A percentile compares a stretch with the other conserved stretches of the same genome.
Evolutionary conservation across 1,284 basidiomycete genomes (phyloP).

Genomic region (Naganishia sp.): DNA sequence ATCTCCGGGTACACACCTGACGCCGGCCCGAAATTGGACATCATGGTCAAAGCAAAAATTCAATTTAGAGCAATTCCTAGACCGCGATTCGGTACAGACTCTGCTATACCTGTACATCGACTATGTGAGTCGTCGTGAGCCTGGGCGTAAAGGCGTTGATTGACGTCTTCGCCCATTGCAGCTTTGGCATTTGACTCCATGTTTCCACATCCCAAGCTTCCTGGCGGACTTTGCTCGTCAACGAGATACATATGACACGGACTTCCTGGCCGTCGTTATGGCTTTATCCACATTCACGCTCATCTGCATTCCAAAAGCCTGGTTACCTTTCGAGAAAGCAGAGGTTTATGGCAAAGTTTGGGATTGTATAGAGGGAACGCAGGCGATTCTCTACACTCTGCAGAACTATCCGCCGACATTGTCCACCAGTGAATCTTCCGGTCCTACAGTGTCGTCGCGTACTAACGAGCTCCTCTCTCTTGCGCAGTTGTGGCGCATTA

Average conservation of each 20-base stretch:
- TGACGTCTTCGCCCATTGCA: not conserved
- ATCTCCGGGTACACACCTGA: constrained; percentile 1
- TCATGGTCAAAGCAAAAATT: constrained; percentile 8
- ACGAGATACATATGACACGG: constrained; percentile 24
- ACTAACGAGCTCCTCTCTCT: not conserved
- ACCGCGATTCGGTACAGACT: constrained; percentile 17
- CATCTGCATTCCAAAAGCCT: constrained; percentile 18
- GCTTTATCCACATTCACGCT: constrained; percentile 11
- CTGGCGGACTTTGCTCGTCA: constrained; percentile 16
- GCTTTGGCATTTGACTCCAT: constrained; percentile 29
- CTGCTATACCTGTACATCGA: constrained; percentile 29
- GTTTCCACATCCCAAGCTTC: constrained; percentile 30
- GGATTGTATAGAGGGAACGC: constrained; percentile 15
- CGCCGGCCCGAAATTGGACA: not conserved
- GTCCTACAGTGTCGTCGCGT: not conserved
- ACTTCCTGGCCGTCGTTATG: constrained; percentile 30
- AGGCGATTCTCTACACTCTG: constrained; percentile 12
- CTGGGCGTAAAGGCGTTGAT: not conserved
- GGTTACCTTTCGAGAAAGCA: constrained; percentile 24
- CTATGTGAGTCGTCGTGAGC: constrained; percentile 18
- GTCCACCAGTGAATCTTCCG: constrained; percentile 13
- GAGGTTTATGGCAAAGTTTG: constrained; percentile 11
- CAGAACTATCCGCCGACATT: constrained; percentile 20
- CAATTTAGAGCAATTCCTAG: constrained; percentile 9
- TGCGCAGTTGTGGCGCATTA: constrained; percentile 21